A percentile compares a stretch with the other conserved stretches of the same genome.
Evolutionary conservation across 305 asterid genomes (phyloP).

Genomic region (Fraxinus latifolia): DNA sequence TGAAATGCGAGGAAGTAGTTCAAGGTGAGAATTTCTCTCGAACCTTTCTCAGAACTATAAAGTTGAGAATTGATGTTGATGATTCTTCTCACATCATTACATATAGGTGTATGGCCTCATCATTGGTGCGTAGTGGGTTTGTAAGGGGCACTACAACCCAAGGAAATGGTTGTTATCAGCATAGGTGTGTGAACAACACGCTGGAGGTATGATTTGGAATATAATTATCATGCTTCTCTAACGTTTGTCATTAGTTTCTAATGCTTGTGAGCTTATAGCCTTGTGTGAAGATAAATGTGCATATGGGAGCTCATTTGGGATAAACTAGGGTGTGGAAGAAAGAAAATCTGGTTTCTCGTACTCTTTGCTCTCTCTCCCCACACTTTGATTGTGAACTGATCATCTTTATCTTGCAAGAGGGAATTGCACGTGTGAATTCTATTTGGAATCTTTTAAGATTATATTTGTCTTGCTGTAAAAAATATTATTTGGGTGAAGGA

Average conservation of each 20-base stretch:
- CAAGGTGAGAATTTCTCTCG: slow-evolving; percentile 52
- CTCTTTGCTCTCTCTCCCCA: background rate
- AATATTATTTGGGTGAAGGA: background rate
- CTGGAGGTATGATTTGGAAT: slow-evolving; percentile 58
- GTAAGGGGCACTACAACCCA: slow-evolving; percentile 86
- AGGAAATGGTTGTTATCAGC: slow-evolving; percentile 96
- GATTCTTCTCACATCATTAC: slow-evolving; percentile 18
- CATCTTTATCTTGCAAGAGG: background rate
- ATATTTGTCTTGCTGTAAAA: background rate
- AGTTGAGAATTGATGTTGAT: background rate
- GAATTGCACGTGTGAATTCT: background rate
- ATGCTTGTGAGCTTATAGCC: background rate
- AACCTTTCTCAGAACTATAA: background rate
- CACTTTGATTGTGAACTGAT: background rate
- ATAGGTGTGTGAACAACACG: slow-evolving; percentile 65
- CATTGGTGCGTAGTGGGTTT: slow-evolving; percentile 91
- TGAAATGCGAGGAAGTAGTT: slow-evolving; percentile 88
- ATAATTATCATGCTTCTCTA: slow-evolving; percentile 12
- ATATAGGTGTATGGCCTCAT: slow-evolving; percentile 93
- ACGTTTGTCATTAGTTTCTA: background rate
- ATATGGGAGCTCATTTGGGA: background rate
- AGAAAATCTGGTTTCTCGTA: background rate
- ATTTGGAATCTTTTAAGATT: background rate
- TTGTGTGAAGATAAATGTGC: background rate
- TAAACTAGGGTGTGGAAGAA: background rate